Base-by-base conservation (phyloP, 495 filamentous ascomycete genomes). In the Penicillium turbatum region DNA sequence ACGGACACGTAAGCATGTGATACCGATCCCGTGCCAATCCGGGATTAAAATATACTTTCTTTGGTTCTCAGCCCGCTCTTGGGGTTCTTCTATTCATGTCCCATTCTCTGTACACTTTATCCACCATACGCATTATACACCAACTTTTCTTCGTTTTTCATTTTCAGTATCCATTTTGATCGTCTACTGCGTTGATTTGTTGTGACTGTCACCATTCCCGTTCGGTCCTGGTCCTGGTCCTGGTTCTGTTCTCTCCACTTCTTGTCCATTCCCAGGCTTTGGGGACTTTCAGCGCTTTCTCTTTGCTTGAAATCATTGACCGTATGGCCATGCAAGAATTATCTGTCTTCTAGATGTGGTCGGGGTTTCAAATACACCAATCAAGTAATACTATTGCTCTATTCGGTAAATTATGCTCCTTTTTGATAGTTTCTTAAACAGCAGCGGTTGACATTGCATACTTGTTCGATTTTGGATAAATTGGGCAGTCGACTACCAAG, bases 31-130 rank as follows among this genome's bases (percentile, higher is more conserved):
- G 32, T 2, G 21, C 21, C 21, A 24, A 24, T 24, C 21, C 2
- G 21, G 21, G 21, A 12, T 16, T 6, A 30, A 27, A 6, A 6
- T n/a, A n/a, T n/a, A n/a, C 15, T 29, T 29, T 26, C 41, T 12
- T 32, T 41, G n/a, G 2, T 12, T 19, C 31, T 36, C 19, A 17
- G n/a, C n/a, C 29, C 29, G 30, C 1, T 51, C 29, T n/a, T 36
- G 40, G 26, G 17, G 26, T 38, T 27, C 17, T 31, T 42, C 42
- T 27, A 24, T 55, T 63, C 44, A 41, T 51, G 19, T 63, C 45
- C 47, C 43, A 45, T 65, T 65, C 60, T 65, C 37, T 65, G 57
- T 61, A 65, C 57, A 65, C 56, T 42, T 58, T 60, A 44, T 48
- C 41, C 36, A 48, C 44, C 36, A 48, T 57, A 55, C 44, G 42